phyloP scores from a whole-genome alignment of 2,329 filamentous ascomycete species.

The Aspergillus fumigatiaffinis region DNA sequence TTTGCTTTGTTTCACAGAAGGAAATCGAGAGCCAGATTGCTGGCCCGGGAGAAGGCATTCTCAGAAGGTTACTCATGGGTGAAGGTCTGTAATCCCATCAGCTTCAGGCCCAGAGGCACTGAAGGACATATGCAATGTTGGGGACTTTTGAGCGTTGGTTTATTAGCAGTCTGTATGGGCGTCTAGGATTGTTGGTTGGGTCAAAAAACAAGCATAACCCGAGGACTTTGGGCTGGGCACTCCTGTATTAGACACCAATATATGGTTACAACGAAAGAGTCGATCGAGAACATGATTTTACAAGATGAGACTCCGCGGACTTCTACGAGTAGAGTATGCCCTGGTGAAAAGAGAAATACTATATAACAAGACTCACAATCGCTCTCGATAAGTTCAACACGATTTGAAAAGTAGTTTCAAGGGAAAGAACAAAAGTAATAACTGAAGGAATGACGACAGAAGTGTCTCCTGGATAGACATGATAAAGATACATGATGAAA shows the following conservation, averaged over 20 bases:
- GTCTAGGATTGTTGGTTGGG: background rate
- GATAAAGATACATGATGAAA: slow-evolving; percentile 1
- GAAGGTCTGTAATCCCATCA: slow-evolving; percentile 28
- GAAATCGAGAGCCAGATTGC: slow-evolving; percentile 70
- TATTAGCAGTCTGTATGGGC: background rate
- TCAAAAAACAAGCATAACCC: background rate
- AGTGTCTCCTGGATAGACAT: slow-evolving; percentile 4
- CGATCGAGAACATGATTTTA: background rate
- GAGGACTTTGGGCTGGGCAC: slow-evolving; percentile 1
- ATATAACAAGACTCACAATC: slow-evolving; percentile 9
- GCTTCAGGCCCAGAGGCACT: background rate
- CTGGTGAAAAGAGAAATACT: slow-evolving; percentile 1
- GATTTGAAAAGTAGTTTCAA: background rate
- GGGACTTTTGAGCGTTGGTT: background rate
- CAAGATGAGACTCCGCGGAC: slow-evolving; percentile 1
- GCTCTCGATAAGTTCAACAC: slow-evolving; percentile 3
- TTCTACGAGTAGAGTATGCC: background rate
- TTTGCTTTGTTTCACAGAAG: slow-evolving; percentile 73
- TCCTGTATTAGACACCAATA: slow-evolving; percentile 2
- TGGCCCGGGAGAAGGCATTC: slow-evolving; percentile 49
- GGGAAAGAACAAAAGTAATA: background rate
- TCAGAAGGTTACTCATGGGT: slow-evolving; percentile 38
- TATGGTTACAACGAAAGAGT: slow-evolving; percentile 5
- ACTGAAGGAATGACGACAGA: slow-evolving; percentile 1
- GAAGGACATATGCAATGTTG: background rate